Percentiles rank a stretch among this genome's conserved stretches.
phyloP scores from a whole-genome alignment of 2,329 filamentous ascomycete species.

The Exophiala phaeomuriformis region DNA sequence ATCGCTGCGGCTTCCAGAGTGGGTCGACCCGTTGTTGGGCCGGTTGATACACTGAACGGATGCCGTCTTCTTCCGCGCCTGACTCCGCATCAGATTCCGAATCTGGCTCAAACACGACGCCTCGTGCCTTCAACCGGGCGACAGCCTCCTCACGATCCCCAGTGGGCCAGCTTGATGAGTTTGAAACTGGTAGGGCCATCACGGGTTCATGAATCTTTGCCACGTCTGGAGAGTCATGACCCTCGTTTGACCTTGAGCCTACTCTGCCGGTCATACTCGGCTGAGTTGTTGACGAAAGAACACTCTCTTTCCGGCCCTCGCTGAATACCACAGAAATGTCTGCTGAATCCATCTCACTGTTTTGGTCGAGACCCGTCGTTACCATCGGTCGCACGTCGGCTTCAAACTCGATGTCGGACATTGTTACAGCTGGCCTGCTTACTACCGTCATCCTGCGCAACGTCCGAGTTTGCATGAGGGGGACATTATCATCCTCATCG shows the following conservation, averaged over 20 bases:
- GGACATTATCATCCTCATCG: neutral
- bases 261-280: neutral
- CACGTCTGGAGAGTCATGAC: neutral
- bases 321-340: neutral
- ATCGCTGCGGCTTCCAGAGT: slow-evolving; percentile 6
- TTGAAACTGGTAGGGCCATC: too few species aligned
- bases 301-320: neutral
- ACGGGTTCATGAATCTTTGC: neutral
- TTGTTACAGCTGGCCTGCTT: neutral
- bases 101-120: slow-evolving; percentile 17
- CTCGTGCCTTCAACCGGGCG: slow-evolving; percentile 9
- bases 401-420: neutral
- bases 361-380: neutral
- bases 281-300: neutral
- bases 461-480: neutral
- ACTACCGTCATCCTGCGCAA: neutral
- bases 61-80: slow-evolving; percentile 1
- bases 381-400: neutral
- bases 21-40: slow-evolving; percentile 3
- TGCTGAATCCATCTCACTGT: neutral
- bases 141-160: slow-evolving; percentile 10
- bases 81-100: slow-evolving; percentile 16
- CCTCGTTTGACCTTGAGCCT: neutral
- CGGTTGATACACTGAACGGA: neutral
- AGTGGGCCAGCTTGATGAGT: neutral